Base-by-base conservation (phyloP, 179 eudicot genomes). In the Sideroxylon spinosum region DNA sequence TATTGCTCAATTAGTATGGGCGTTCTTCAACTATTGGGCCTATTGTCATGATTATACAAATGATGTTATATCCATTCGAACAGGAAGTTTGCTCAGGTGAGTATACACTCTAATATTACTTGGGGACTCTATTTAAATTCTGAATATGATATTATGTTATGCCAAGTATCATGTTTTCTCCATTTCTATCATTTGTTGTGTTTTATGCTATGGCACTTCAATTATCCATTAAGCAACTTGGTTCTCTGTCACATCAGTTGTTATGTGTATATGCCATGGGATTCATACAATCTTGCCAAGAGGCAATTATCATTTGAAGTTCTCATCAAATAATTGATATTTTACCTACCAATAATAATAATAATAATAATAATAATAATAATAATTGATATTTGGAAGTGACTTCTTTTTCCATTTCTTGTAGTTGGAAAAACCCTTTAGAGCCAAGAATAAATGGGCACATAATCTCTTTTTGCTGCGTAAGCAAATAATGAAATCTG, bases 11-110 rank as follows among this genome's bases (percentile, higher is more conserved):
- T 81, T 95, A 78, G 85, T 95, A 32, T 95, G 99, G 99, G 92
- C 81, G 26, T 95, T 95, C 85, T 95, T 95, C 76, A 87, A 86
- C 72, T 95, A 93, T 81, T 95, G 99, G 99, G 99, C 99, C 9
- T 95, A 93, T 81, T 82, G 87, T 82, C 98, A 93, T 83, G 99
- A 95, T 85, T 95, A 91, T 76, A 73, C 99, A 20, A 88, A 86
- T 77, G 86, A 90, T 62, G 99, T 95, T 71, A 86, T 95, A 86
- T 95, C 99, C 64, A 84, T 95, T 77, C 95, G 99, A 50, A 83
- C 87, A 12, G 99, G 97, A 76, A 78, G 75, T 79, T 76, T 81
- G 61, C 80, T 95, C 82, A 91, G 99, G 99, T 95, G 80, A 86
- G 88, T 77, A 26, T 8, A 19, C 62, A 2, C 28, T 26, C 6